A percentile compares a stretch with the other conserved stretches of the same genome.
Evolutionary conservation across 257 asterid species (phyloP).

Genomic region (Solanum clarkiae): DNA sequence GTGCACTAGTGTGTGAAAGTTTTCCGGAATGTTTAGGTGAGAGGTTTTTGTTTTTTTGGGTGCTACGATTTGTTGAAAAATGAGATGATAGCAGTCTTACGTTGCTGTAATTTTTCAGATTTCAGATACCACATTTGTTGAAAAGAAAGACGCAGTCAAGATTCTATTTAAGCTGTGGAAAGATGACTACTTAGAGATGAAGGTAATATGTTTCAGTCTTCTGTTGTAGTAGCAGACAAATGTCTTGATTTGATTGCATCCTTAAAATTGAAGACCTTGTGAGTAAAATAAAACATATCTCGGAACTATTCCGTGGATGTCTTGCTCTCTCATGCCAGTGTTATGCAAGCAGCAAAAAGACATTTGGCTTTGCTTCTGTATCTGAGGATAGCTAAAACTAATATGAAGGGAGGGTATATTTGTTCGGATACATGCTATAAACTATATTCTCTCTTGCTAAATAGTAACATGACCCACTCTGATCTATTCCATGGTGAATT

Average conservation of each 20-base stretch:
- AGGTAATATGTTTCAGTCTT: constrained; percentile 28
- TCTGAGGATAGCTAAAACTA: not conserved
- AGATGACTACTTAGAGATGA: constrained; percentile 66
- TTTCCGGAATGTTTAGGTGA: not conserved
- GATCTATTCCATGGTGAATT: not conserved
- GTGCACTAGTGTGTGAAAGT: not conserved
- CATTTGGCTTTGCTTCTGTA: not conserved
- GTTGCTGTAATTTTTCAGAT: constrained; percentile 30
- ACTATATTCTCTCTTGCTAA: not conserved
- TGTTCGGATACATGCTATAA: not conserved
- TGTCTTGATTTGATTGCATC: not conserved
- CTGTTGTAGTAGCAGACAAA: not conserved
- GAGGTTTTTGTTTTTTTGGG: not conserved
- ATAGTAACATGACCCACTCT: not conserved
- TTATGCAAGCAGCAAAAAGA: not conserved
- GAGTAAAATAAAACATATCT: not conserved
- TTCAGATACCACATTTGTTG: constrained; percentile 61
- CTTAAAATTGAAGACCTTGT: not conserved
- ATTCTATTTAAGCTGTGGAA: constrained; percentile 74
- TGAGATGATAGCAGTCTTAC: not conserved
- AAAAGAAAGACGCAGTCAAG: constrained; percentile 61
- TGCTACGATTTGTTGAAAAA: not conserved
- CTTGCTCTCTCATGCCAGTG: not conserved
- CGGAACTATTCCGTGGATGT: not conserved
- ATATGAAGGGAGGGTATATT: not conserved